These are phyloP conservation scores for Nicotiana attenuata DNA, from an alignment of 257 asterid genomes.

Conservation along the genomic window DNA sequence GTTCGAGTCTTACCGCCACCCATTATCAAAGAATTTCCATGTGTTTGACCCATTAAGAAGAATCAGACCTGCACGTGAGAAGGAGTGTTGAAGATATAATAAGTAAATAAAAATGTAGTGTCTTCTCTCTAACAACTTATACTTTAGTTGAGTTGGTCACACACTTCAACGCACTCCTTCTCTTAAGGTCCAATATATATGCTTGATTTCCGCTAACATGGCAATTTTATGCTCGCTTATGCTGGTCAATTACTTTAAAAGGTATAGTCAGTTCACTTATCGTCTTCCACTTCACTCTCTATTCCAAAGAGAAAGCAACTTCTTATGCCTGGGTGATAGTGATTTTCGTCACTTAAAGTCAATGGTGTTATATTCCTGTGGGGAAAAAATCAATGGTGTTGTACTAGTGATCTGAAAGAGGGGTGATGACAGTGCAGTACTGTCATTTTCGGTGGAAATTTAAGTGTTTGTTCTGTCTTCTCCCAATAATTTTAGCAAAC, in stretches of 20 bases:
- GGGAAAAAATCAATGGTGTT: background rate
- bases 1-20: too few relatives aligned
- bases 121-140: background rate
- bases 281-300: background rate
- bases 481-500: background rate
- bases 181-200: background rate
- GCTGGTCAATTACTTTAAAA: background rate
- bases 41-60: too few relatives aligned
- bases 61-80: too few relatives aligned
- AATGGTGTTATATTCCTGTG: background rate
- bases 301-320: background rate
- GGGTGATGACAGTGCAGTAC: background rate
- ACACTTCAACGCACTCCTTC: background rate
- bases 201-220: slow-evolving; percentile 2
- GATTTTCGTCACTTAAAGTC: background rate
- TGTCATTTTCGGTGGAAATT: background rate
- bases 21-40: too few relatives aligned
- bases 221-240: background rate
- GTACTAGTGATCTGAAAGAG: background rate
- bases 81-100: background rate
- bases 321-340: background rate
- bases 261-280: background rate
- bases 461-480: background rate
- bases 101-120: too few relatives aligned
- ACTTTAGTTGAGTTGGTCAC: background rate